These are phyloP conservation scores for Potentilla sterilis DNA, from an alignment of 306 rosid genomes.

Conservation along the genomic window DNA sequence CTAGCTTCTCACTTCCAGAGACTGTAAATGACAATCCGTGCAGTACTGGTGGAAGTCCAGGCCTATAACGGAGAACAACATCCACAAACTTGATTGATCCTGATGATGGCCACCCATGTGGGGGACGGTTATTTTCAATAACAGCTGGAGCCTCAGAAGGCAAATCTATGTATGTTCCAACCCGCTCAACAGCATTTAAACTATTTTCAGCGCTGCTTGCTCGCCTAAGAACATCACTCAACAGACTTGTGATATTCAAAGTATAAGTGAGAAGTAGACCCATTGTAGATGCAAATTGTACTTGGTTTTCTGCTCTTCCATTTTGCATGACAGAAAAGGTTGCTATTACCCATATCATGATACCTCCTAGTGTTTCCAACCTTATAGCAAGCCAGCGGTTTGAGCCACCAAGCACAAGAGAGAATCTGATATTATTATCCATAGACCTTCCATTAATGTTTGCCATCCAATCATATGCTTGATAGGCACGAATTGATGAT, in stretches of 20 bases:
- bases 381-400: slow-evolving; percentile 75
- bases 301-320: slow-evolving; percentile 49
- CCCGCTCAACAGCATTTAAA: slow-evolving; percentile 86
- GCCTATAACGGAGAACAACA: slow-evolving; percentile 75
- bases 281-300: slow-evolving; percentile 68
- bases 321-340: slow-evolving; percentile 81
- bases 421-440: slow-evolving; percentile 83
- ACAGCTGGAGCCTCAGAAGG: slow-evolving; percentile 69
- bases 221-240: slow-evolving; percentile 76
- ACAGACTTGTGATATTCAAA: slow-evolving; percentile 68
- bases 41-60: slow-evolving; percentile 84
- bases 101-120: slow-evolving; percentile 75
- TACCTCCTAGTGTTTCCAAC: slow-evolving; percentile 76
- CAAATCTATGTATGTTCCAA: slow-evolving; percentile 66
- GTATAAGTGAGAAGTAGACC: slow-evolving; percentile 86
- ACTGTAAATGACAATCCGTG: slow-evolving; percentile 70
- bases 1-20: slow-evolving; percentile 74
- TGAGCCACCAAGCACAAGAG: slow-evolving; percentile 54
- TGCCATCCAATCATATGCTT: slow-evolving; percentile 76
- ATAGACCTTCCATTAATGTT: slow-evolving; percentile 61
- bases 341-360: slow-evolving; percentile 85
- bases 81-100: slow-evolving; percentile 72
- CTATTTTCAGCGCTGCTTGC: slow-evolving; percentile 87
- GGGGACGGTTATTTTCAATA: slow-evolving; percentile 66
- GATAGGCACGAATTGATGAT: slow-evolving; percentile 73